Conservation (phyloP, 106 monocot genomes). For the Phalaenopsis aphrodite region DNA sequence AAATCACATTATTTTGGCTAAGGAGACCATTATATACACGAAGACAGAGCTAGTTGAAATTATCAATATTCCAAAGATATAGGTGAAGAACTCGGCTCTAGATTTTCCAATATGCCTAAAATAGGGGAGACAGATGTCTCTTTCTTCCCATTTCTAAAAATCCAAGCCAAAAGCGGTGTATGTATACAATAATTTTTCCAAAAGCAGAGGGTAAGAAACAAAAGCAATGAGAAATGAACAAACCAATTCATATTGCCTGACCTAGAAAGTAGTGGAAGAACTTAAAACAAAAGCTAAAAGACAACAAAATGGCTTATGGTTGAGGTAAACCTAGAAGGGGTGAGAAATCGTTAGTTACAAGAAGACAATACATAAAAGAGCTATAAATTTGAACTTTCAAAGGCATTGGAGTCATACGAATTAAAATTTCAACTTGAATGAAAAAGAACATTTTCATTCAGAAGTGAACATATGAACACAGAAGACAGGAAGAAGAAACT, state of each 20-base stretch:
- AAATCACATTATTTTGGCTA: not conserved
- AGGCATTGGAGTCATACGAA: not conserved
- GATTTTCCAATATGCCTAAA: not conserved
- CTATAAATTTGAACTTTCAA: not conserved
- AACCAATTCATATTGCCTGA: not conserved
- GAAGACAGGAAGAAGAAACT: not conserved
- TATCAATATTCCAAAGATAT: not conserved
- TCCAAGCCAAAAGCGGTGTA: not conserved
- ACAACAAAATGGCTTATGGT: not conserved
- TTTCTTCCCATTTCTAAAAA: not conserved
- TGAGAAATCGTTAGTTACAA: not conserved
- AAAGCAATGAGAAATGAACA: conserved; percentile 2
- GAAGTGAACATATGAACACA: not conserved
- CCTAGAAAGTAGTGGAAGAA: not conserved
- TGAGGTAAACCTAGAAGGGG: too few species aligned
- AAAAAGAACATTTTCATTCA: not conserved
- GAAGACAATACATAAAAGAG: not conserved
- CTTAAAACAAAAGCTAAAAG: not conserved
- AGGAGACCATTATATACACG: not conserved
- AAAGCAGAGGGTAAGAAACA: not conserved
- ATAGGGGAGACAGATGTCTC: not conserved
- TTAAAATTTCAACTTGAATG: not conserved
- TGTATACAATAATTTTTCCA: too few species aligned
- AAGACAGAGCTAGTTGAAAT: not conserved
- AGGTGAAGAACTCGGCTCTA: not conserved